phyloP scores from a whole-genome alignment of 371 early-diverging fungal species.

The Conidiobolus incongruus region DNA sequence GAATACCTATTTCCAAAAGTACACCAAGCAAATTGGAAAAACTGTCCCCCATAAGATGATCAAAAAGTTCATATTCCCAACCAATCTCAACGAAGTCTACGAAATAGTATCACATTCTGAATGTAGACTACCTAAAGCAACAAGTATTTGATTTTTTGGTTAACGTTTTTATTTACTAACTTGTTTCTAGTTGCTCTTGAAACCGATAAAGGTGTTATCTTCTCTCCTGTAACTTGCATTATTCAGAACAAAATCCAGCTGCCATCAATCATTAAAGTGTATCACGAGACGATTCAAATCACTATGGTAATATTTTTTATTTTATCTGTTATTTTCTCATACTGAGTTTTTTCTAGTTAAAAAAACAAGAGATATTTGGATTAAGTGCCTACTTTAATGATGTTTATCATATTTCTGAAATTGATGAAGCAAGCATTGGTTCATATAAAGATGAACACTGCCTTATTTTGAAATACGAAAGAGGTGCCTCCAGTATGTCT shows the following conservation, averaged over 20 bases:
- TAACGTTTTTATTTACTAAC: conserved; percentile 6
- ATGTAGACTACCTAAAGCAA: conserved; percentile 50
- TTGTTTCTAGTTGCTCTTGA: conserved; percentile 27
- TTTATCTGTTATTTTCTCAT: background rate
- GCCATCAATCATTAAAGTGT: conserved; percentile 63
- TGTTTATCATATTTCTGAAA: conserved; percentile 62
- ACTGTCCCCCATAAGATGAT: conserved; percentile 30
- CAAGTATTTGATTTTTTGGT: conserved; percentile 14
- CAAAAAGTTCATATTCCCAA: conserved; percentile 36
- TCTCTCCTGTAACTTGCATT: conserved; percentile 36
- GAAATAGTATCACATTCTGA: conserved; percentile 45
- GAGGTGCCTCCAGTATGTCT: conserved; percentile 33
- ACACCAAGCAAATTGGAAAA: conserved; percentile 28
- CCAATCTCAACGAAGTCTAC: conserved; percentile 35
- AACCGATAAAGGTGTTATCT: conserved; percentile 33
- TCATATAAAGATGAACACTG: conserved; percentile 38
- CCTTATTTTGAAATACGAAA: conserved; percentile 54
- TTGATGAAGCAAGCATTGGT: conserved; percentile 43
- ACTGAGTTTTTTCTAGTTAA: conserved; percentile 13
- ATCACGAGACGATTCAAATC: conserved; percentile 59
- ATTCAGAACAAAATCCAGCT: conserved; percentile 31
- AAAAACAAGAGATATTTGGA: conserved; percentile 44
- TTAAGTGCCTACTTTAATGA: conserved; percentile 58
- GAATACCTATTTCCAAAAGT: conserved; percentile 51
- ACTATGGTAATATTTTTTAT: conserved; percentile 17